Percentiles rank a stretch among this genome's conserved stretches.
Evolutionary conservation across 345 rosid genomes (phyloP).

Genomic region (Microcos paniculata): DNA sequence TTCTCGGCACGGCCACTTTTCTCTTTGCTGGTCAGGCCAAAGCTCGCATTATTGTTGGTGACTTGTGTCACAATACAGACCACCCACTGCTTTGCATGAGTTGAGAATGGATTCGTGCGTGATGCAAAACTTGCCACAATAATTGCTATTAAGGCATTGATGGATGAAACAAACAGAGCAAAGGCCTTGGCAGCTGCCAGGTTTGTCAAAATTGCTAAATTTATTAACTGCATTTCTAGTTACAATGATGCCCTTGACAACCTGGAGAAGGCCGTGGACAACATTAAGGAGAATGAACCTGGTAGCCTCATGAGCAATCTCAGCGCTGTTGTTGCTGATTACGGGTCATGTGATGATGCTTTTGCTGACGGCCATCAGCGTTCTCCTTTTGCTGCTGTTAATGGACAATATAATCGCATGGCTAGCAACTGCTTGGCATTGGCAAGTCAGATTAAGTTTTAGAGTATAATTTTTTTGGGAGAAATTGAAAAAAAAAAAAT

Average conservation of each 20-base stretch:
- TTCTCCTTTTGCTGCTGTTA: background rate
- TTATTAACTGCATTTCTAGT: background rate
- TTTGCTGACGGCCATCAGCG: background rate
- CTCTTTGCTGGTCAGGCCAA: background rate
- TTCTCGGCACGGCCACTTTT: background rate
- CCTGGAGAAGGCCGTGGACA: background rate
- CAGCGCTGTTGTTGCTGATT: background rate
- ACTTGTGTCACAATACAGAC: background rate
- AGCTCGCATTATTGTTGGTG: background rate
- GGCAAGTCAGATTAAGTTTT: background rate
- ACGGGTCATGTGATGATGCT: background rate
- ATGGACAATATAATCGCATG: background rate
- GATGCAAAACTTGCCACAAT: background rate
- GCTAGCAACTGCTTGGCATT: background rate
- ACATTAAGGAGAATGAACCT: background rate
- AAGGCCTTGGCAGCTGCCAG: background rate
- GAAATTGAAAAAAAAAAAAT: too few relatives aligned
- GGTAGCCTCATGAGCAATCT: background rate
- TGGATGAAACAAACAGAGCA: background rate
- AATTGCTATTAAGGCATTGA: background rate
- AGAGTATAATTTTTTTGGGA: background rate
- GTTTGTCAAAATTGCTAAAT: background rate
- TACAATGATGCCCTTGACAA: background rate
- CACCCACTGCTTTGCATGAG: background rate
- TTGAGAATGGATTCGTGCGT: background rate